Percentiles rank a stretch among this genome's conserved stretches.
These are phyloP conservation scores for Globisporangium abappressorium DNA, from an alignment of 352 stramenopile genomes.

Conservation along the genomic window DNA sequence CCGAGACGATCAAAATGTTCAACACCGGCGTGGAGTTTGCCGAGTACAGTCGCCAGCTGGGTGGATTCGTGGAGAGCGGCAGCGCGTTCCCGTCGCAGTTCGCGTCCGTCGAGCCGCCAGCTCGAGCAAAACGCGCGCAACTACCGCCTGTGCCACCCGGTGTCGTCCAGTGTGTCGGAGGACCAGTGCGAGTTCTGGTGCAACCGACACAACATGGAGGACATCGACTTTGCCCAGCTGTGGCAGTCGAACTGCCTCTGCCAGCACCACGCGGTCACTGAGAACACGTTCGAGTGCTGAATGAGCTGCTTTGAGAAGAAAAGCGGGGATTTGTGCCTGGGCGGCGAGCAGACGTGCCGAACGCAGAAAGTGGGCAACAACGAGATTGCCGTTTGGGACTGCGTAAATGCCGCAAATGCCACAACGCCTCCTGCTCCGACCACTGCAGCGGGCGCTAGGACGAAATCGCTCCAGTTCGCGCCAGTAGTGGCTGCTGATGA, in stretches of 20 bases:
- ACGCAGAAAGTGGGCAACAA: not conserved
- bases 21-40: slow-evolving; percentile 30
- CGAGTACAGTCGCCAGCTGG: slow-evolving; percentile 17
- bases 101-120: slow-evolving; percentile 24
- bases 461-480: too few relatives aligned
- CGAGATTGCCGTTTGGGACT: not conserved
- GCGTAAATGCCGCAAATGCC: too few relatives aligned
- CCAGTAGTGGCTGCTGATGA: too few relatives aligned
- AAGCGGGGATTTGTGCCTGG: not conserved
- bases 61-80: slow-evolving; percentile 12
- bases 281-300: slow-evolving; percentile 32
- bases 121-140: slow-evolving; percentile 25
- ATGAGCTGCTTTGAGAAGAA: slow-evolving; percentile 35
- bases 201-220: slow-evolving; percentile 27
- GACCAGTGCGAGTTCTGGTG: slow-evolving; percentile 35
- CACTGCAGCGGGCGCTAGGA: too few relatives aligned
- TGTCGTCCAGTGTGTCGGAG: slow-evolving; percentile 19
- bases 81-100: slow-evolving; percentile 17
- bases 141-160: slow-evolving; percentile 28
- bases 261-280: slow-evolving; percentile 21
- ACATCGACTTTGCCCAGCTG: slow-evolving; percentile 19
- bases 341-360: slow-evolving; percentile 6
- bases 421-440: too few relatives aligned
- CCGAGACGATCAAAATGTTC: slow-evolving; percentile 22
- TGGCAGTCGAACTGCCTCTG: slow-evolving; percentile 32